phyloP scores from a whole-genome alignment of 345 rosid genomes.

The Adansonia digitata region DNA sequence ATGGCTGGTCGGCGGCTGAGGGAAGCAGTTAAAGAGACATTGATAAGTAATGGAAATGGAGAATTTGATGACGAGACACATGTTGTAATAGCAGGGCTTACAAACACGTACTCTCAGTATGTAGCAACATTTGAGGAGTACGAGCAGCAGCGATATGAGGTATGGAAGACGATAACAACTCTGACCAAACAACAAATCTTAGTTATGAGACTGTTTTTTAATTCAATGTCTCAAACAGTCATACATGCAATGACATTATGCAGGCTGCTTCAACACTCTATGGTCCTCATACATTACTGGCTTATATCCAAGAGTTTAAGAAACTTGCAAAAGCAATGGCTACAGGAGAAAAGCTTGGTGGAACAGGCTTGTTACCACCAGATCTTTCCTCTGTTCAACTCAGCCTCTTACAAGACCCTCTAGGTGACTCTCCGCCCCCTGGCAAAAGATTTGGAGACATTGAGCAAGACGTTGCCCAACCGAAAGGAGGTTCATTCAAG shows the following conservation, averaged over 20 bases:
- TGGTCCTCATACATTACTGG: conserved; percentile 53
- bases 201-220: neutral
- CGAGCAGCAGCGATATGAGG: conserved; percentile 50
- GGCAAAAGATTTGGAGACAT: conserved; percentile 45
- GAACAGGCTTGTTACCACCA: conserved; percentile 35
- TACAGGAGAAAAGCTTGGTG: conserved; percentile 16
- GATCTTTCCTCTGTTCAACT: conserved; percentile 43
- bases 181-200: neutral
- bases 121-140: conserved; percentile 53
- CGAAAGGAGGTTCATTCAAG: conserved; percentile 30
- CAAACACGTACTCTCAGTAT: conserved; percentile 56
- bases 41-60: conserved; percentile 41
- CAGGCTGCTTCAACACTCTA: conserved; percentile 66
- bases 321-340: conserved; percentile 48
- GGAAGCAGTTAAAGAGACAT: conserved; percentile 51
- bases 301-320: conserved; percentile 53
- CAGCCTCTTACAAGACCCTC: conserved; percentile 26
- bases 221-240: neutral
- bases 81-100: conserved; percentile 51
- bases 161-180: neutral
- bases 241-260: neutral
- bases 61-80: conserved; percentile 36
- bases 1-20: conserved; percentile 55
- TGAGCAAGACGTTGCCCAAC: conserved; percentile 30
- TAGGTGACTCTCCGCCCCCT: conserved; percentile 34